Conservation (phyloP, 306 rosid species). For the Prunus armeniaca region DNA sequence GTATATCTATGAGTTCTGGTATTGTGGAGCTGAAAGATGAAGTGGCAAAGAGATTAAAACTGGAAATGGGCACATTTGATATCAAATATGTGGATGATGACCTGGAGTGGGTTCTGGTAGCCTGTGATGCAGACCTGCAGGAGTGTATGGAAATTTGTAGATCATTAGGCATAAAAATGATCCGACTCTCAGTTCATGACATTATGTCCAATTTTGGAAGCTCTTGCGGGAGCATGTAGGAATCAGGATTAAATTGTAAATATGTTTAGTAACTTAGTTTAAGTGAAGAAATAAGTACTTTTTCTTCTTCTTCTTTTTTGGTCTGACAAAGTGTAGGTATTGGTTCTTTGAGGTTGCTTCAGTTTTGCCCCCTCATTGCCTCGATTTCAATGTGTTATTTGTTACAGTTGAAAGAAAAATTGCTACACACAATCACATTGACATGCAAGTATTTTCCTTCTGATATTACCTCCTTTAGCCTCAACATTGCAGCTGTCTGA, state of each 20-base stretch:
- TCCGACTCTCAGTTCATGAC: constrained; percentile 69
- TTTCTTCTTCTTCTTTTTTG: background rate
- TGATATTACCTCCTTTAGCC: background rate
- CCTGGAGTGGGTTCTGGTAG: constrained; percentile 76
- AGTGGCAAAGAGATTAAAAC: constrained; percentile 67
- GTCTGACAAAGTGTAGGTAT: constrained; percentile 21
- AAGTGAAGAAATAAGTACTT: constrained; percentile 24
- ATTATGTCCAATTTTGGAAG: constrained; percentile 55
- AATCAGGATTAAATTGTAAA: constrained; percentile 39
- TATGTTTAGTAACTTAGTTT: constrained; percentile 13
- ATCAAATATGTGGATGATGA: constrained; percentile 84
- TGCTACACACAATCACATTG: no score
- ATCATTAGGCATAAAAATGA: constrained; percentile 57
- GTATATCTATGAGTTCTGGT: constrained; percentile 43
- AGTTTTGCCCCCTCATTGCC: constrained; percentile 2
- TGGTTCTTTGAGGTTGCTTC: constrained; percentile 28
- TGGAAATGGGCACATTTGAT: constrained; percentile 67
- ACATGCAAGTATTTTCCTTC: no score
- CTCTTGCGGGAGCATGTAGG: constrained; percentile 65
- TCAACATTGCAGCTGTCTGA: background rate
- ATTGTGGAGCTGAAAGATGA: constrained; percentile 57
- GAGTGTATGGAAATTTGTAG: constrained; percentile 69
- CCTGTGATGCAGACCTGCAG: constrained; percentile 81
- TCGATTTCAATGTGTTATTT: background rate
- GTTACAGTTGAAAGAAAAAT: background rate